Evolutionary conservation across 371 early-diverging fungal species (phyloP).

Genomic region (Mucor circinelloides): DNA sequence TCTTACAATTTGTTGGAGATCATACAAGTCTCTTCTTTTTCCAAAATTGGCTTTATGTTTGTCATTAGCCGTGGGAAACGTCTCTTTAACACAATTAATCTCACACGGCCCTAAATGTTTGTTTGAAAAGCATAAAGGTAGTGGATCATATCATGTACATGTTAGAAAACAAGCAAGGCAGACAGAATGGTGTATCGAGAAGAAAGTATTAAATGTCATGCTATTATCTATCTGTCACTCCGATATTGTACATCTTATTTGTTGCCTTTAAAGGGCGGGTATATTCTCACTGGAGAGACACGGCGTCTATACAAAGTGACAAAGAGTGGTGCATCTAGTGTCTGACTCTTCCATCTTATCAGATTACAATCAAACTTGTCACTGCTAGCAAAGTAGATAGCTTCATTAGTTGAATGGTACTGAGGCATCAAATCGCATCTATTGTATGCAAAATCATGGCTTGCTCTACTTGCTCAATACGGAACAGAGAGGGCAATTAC

Average conservation of each 20-base stretch:
- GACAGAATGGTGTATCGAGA: not conserved
- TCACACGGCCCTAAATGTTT: not conserved
- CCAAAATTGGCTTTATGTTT: not conserved
- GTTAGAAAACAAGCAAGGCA: not conserved
- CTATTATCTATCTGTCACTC: conserved; percentile 6
- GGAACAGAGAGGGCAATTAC: not conserved
- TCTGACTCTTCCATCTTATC: not conserved
- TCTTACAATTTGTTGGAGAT: not conserved
- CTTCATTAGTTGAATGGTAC: not conserved
- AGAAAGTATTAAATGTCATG: conserved; percentile 4
- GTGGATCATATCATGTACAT: not conserved
- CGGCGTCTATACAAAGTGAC: not conserved
- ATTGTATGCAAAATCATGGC: not conserved
- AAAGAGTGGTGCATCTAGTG: not conserved
- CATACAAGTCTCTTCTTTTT: not conserved
- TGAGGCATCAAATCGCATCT: not conserved
- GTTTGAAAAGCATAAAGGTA: not conserved
- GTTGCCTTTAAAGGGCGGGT: conserved; percentile 8
- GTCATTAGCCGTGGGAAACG: not conserved
- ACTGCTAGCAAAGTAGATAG: not conserved
- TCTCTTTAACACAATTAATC: not conserved
- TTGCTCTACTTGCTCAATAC: not conserved
- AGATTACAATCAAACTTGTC: not conserved
- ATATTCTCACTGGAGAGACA: not conserved
- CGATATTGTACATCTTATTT: conserved; percentile 9